Evolutionary conservation across 2,329 filamentous ascomycete genomes (phyloP).

Genomic region (Allantophomopsis lycopodina): DNA sequence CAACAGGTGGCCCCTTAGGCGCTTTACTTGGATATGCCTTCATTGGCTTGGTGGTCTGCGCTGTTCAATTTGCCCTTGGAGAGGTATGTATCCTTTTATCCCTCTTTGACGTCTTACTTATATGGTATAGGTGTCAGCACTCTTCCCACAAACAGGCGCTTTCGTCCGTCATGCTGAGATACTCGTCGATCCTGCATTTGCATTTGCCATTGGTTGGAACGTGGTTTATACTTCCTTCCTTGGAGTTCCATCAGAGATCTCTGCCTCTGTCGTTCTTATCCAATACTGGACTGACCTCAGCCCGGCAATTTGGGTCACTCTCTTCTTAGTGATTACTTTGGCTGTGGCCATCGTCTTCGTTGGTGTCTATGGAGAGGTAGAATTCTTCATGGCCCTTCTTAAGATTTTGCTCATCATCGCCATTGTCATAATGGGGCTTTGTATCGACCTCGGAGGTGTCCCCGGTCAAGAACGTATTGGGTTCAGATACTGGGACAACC

Average conservation of each 20-base stretch:
- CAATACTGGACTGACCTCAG: conserved; percentile 27
- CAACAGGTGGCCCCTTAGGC: too few species aligned
- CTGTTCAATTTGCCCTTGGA: too few species aligned
- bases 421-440: conserved; percentile 63
- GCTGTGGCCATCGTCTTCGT: conserved; percentile 29
- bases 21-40: too few species aligned
- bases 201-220: conserved; percentile 42
- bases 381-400: conserved; percentile 45
- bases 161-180: too few species aligned
- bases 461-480: conserved; percentile 59
- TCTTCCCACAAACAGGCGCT: too few species aligned
- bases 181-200: conserved; percentile 33
- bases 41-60: too few species aligned
- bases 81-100: too few species aligned
- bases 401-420: conserved; percentile 47
- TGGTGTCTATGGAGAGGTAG: conserved; percentile 36
- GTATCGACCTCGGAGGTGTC: conserved; percentile 74
- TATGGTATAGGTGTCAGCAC: too few species aligned
- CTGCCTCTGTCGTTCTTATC: conserved; percentile 33
- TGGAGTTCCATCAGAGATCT: conserved; percentile 26
- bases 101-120: too few species aligned
- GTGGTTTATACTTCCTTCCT: conserved; percentile 11
- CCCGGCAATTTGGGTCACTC: conserved; percentile 16
- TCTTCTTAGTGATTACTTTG: conserved; percentile 23
- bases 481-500: conserved; percentile 54